Base-by-base conservation (phyloP, 768 basidiomycete genomes). In the Termitomyces sp. region DNA sequence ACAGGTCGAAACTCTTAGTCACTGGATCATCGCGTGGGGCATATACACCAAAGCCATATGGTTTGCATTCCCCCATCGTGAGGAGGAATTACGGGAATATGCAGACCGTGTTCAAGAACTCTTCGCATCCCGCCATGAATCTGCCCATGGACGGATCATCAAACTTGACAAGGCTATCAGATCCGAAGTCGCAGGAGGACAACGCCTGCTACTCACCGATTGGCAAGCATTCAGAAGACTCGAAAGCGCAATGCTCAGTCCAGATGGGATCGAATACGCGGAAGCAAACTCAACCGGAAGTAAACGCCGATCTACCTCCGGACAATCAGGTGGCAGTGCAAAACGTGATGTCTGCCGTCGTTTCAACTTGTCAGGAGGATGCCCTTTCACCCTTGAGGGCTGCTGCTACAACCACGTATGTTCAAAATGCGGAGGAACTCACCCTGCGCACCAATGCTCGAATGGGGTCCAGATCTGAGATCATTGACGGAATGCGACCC, bases 291-390 rank as follows among this genome's bases (percentile, higher is more conserved):
- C 1, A 13, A n/a, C 7, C 18, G 18, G 52, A 55, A 42, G 22
- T 20, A 55, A 55, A 55, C 22, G 6, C 38, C 13, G 13, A 39
- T 39, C 38, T 39, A 15, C 36, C 20, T 20, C 24, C 20, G 36
- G 20, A 7, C 33, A 18, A 36, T 9, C 44, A 40, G n/a, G 5
- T 18, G 51, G 52, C 4, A 20, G 38, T 39, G 38, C 13, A 39
- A 39, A 39, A 15, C 9, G 13, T 39, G 38, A 15, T 39, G 38
- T 63, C 2, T 74, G 71, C 60, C 53, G 52, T 15, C 35, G 63
- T 1, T 75, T 60, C 65, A 75, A 74, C 56, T 16, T 51, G 15
- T 39, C 2, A 1, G 16, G 40, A n/a, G 57, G 48, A 15, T 73
- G 72, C 60, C 42, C 54, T 1, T 40, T 38, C 42, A 12, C 36